Conservation (phyloP, 768 basidiomycete species). For the Erythrobasidium yunnanense region DNA sequence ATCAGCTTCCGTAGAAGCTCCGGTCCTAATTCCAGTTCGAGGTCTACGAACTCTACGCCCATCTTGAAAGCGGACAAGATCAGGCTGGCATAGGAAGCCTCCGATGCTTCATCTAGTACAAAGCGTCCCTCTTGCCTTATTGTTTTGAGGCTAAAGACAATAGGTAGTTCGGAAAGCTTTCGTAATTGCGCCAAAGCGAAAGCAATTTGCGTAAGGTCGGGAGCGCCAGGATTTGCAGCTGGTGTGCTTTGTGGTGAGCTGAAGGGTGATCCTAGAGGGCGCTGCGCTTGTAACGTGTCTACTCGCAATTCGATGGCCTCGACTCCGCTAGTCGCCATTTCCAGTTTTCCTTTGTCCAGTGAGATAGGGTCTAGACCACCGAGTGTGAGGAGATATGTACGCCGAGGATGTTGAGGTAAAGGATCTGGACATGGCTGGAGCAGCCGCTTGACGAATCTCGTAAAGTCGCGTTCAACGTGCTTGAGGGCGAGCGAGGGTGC, state of each 20-base stretch:
- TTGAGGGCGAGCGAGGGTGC: slow-evolving; percentile 34
- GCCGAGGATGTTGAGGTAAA: neutral
- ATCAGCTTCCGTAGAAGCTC: slow-evolving; percentile 56
- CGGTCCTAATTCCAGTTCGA: slow-evolving; percentile 68
- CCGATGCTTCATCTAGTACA: slow-evolving; percentile 60
- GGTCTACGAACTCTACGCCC: slow-evolving; percentile 82
- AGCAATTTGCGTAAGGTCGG: slow-evolving; percentile 55
- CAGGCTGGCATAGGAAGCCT: slow-evolving; percentile 60
- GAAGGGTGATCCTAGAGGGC: slow-evolving; percentile 15
- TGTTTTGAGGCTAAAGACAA: slow-evolving; percentile 82
- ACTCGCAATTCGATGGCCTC: slow-evolving; percentile 87
- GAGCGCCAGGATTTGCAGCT: slow-evolving; percentile 41
- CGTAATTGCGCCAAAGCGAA: slow-evolving; percentile 68
- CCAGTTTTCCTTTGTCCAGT: slow-evolving; percentile 39
- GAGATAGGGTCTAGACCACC: slow-evolving; percentile 28
- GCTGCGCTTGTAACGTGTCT: slow-evolving; percentile 45
- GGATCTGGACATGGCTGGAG: neutral
- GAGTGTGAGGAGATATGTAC: slow-evolving; percentile 31
- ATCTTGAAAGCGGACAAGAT: slow-evolving; percentile 56
- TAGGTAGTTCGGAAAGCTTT: slow-evolving; percentile 63
- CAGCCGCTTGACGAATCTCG: slow-evolving; percentile 33
- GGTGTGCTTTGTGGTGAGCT: slow-evolving; percentile 17
- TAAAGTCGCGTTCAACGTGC: slow-evolving; percentile 34
- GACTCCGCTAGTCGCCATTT: slow-evolving; percentile 50
- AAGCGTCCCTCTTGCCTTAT: slow-evolving; percentile 76